These are phyloP conservation scores for Cercospora janseana DNA, from an alignment of 2,329 filamentous ascomycete genomes.

Conservation along the genomic window DNA sequence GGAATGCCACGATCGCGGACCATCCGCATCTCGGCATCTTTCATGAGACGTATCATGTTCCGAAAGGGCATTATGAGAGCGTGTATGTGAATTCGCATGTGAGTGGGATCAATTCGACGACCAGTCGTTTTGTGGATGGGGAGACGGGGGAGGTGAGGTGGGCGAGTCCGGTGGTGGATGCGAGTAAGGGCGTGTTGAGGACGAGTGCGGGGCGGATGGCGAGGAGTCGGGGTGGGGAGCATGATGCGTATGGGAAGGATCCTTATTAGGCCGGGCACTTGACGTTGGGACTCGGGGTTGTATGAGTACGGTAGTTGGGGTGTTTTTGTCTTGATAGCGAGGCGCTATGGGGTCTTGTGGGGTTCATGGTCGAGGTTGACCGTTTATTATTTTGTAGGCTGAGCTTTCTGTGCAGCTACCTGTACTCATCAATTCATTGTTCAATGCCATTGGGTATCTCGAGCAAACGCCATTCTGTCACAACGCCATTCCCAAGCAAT, in stretches of 20 bases:
- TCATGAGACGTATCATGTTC: conserved; percentile 55
- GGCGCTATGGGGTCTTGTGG: no score
- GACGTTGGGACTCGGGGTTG: no score
- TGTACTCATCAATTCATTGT: not conserved
- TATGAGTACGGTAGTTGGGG: no score
- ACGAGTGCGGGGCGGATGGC: conserved; percentile 38
- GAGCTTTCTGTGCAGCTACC: not conserved
- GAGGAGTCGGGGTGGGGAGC: conserved; percentile 31
- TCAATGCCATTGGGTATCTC: not conserved
- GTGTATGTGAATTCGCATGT: conserved; percentile 49
- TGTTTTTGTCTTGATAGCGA: not conserved
- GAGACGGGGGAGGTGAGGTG: conserved; percentile 30
- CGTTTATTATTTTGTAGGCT: no score
- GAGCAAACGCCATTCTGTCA: not conserved
- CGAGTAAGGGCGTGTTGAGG: conserved; percentile 36
- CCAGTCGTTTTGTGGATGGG: conserved; percentile 25
- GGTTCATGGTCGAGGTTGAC: no score
- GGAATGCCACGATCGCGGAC: conserved; percentile 39
- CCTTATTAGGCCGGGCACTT: no score
- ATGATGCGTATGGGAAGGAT: conserved; percentile 29
- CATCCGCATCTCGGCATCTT: conserved; percentile 50
- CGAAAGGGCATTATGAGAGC: conserved; percentile 50
- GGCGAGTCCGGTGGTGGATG: conserved; percentile 38
- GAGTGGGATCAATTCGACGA: conserved; percentile 36
- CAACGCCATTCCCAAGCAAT: not conserved